phyloP scores from a whole-genome alignment of 257 asterid species.

The Echium plantagineum region DNA sequence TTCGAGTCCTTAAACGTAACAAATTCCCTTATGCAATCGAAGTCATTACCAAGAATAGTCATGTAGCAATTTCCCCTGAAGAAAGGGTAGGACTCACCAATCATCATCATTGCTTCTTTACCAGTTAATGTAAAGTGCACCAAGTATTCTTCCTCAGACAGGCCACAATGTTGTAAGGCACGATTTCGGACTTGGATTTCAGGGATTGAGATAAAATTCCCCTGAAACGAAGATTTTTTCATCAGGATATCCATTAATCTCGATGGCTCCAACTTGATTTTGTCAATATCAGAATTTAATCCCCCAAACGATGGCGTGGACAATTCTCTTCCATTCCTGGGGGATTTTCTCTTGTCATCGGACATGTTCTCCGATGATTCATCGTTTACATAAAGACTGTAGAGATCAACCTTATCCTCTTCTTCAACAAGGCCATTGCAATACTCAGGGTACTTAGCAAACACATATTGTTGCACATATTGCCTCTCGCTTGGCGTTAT shows the following conservation, averaged over 20 bases:
- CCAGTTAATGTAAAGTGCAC: constrained; percentile 29
- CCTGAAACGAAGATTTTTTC: constrained; percentile 37
- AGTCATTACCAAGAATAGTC: constrained; percentile 38
- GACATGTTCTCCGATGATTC: constrained; percentile 28
- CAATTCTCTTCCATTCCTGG: constrained; percentile 22
- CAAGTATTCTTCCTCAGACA: constrained; percentile 45
- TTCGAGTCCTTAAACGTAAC: constrained; percentile 41
- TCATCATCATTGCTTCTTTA: constrained; percentile 48
- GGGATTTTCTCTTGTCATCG: constrained; percentile 34
- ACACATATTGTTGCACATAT: constrained; percentile 63
- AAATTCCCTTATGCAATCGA: constrained; percentile 36
- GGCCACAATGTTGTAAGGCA: constrained; percentile 56
- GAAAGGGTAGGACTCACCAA: constrained; percentile 73
- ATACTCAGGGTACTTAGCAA: constrained; percentile 73
- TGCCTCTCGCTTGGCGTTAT: constrained; percentile 69
- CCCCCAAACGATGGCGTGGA: constrained; percentile 27
- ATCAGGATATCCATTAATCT: constrained; percentile 42
- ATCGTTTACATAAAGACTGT: constrained; percentile 48
- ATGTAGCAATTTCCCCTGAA: constrained; percentile 65
- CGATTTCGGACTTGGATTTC: constrained; percentile 64
- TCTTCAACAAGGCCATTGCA: constrained; percentile 64
- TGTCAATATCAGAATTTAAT: constrained; percentile 35
- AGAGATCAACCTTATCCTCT: constrained; percentile 61
- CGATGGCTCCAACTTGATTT: constrained; percentile 48
- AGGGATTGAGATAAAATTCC: constrained; percentile 67